Percentiles rank a stretch among this genome's conserved stretches.
Evolutionary conservation across 2,329 filamentous ascomycete genomes (phyloP).

Genomic region (Phyllosticta citrichinensis): DNA sequence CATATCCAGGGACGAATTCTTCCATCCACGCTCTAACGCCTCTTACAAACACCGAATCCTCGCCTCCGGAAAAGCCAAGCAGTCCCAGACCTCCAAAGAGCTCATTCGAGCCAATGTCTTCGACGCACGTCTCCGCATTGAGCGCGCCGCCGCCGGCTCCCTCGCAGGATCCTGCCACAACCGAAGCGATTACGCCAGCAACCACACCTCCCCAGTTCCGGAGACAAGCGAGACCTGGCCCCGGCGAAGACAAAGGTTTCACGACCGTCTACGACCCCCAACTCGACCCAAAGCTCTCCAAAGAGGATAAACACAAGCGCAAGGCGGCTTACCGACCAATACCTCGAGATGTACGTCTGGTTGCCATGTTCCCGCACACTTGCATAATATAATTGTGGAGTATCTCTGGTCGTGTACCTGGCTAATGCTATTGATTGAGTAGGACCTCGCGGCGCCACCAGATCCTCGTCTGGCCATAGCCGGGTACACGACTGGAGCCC

Average conservation of each 20-base stretch:
- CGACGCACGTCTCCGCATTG: slow-evolving; percentile 21
- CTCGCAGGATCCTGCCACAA: slow-evolving; percentile 28
- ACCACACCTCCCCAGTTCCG: slow-evolving; percentile 34
- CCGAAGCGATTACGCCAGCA: slow-evolving; percentile 36
- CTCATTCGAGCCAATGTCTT: slow-evolving; percentile 27
- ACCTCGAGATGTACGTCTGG: slow-evolving; percentile 10
- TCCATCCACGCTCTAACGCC: slow-evolving; percentile 51
- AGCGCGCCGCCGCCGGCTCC: slow-evolving; percentile 23
- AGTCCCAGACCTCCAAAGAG: slow-evolving; percentile 41
- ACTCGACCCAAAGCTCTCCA: slow-evolving; percentile 46
- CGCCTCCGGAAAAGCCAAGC: slow-evolving; percentile 46
- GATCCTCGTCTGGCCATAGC: slow-evolving; percentile 71
- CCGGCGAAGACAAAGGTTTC: slow-evolving; percentile 46
- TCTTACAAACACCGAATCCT: slow-evolving; percentile 56
- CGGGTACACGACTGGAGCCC: slow-evolving; percentile 46
- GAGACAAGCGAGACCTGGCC: slow-evolving; percentile 40
- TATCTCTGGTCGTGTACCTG: slow-evolving; percentile 12
- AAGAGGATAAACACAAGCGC: slow-evolving; percentile 40
- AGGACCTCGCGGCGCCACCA: slow-evolving; percentile 47
- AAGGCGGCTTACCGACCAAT: slow-evolving; percentile 15
- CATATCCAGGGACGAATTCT: slow-evolving; percentile 45
- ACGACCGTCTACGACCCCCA: slow-evolving; percentile 55
- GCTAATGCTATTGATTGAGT: slow-evolving; percentile 10
- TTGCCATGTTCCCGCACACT: slow-evolving; percentile 5
- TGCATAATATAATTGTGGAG: slow-evolving; percentile 10